Percentiles rank a stretch among this genome's conserved stretches.
These are phyloP conservation scores for Nymphaea thermarum DNA, from an alignment of 164 flowering plant genomes.

Conservation along the genomic window DNA sequence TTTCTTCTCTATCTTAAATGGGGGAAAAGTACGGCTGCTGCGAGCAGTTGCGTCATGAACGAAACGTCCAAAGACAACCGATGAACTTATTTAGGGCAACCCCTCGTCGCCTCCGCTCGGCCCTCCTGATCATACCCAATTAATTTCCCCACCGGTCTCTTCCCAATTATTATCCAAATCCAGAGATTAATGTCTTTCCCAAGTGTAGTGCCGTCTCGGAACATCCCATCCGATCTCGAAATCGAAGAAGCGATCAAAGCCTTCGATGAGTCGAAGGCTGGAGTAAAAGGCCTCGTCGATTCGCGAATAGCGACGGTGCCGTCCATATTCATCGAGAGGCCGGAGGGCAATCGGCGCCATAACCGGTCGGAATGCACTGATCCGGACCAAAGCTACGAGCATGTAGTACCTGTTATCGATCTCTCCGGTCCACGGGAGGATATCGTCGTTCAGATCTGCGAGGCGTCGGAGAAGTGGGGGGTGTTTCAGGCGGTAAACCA, in stretches of 20 bases:
- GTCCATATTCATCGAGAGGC: slow-evolving; percentile 2
- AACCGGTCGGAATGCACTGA: too few relatives aligned
- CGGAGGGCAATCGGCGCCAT: neutral
- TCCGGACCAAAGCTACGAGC: neutral
- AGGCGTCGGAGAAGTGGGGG: neutral
- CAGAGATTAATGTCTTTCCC: too few relatives aligned
- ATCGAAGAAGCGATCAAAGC: slow-evolving; percentile 7
- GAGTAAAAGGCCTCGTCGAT: slow-evolving; percentile 17
- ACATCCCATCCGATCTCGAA: neutral
- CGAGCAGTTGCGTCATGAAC: too few relatives aligned
- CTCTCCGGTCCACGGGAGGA: neutral
- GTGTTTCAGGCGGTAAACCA: neutral
- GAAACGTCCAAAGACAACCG: too few relatives aligned
- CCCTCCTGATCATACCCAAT: too few relatives aligned
- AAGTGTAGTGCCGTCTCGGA: too few relatives aligned
- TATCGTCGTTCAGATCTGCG: neutral
- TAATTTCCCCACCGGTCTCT: too few relatives aligned
- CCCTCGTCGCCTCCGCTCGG: too few relatives aligned
- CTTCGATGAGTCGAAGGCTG: slow-evolving; percentile 13
- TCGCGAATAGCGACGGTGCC: slow-evolving; percentile 9
- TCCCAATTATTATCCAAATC: too few relatives aligned
- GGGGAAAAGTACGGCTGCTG: too few relatives aligned
- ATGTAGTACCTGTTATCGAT: neutral
- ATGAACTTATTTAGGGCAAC: too few relatives aligned
- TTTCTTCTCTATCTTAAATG: too few relatives aligned